Base-by-base conservation (phyloP, 148 eudicot genomes). In the Drosera capensis region DNA sequence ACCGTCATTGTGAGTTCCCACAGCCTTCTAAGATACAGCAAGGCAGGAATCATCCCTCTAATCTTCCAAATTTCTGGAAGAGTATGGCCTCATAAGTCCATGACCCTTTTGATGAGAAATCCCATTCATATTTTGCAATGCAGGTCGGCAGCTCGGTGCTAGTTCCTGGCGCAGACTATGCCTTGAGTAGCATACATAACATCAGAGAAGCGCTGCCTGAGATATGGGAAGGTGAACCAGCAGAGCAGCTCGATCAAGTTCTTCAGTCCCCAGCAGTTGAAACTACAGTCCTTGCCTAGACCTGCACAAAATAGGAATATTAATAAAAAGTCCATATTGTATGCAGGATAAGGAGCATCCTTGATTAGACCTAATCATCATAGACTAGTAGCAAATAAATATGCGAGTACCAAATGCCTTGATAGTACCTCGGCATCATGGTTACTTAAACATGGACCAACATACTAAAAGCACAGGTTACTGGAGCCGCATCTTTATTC, bases 161-260 rank as follows among this genome's bases (percentile, higher is more conserved):
- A 53, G 84, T 83, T 19, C 62, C 67, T 2, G 97, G 97, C 5
- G 86, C 94, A 52, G 97, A 88, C 58, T 59, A 75, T 56, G 92
- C 94, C 20, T 51, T 88, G 39, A 63, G 61, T 29, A 83, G 84
- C 73, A 80, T 88, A 59, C 97, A 88, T 70, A 88, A 83, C 54
- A 73, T 88, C 38, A 83, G 59, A 67, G 94, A 77, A 53, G 97
- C 94, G 26, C 59, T 88, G 14, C 92, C 94, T 50, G 71, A 77
- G 40, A 68, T 83, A 43, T 83, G 94, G 97, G 80, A 71, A 55
- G 58, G 43, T 14, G 52, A 59, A 56, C 65, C 46, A 48, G 34
- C 45, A 5, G 79, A 78, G 45, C 73, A 59, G 30, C 56, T 31
- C 43, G 73, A 70, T 20, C 78, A 63, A 64, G 59, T 72, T 15